Conservation (phyloP, 2,329 filamentous ascomycete genomes). For the Helminthosporium solani region DNA sequence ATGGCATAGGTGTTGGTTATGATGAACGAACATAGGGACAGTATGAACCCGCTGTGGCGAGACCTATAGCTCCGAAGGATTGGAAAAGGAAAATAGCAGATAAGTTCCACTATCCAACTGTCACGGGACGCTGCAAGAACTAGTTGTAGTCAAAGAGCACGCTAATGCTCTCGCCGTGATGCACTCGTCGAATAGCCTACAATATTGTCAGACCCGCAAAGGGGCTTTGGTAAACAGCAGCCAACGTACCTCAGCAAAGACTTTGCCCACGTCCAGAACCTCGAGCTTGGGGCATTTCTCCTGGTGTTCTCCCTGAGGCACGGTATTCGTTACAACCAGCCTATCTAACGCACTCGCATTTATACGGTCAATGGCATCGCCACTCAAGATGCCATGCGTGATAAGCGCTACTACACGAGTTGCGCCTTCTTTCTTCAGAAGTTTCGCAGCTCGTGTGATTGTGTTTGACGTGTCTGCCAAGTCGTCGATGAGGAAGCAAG, state of each 20-base stretch:
- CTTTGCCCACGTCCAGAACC: slow-evolving; percentile 81
- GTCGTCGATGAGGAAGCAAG: slow-evolving; percentile 91
- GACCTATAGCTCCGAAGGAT: not conserved
- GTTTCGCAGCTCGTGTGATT: slow-evolving; percentile 91
- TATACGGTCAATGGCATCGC: slow-evolving; percentile 90
- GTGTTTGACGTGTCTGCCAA: slow-evolving; percentile 95
- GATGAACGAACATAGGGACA: not conserved
- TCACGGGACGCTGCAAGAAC: not conserved
- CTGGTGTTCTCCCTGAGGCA: slow-evolving; percentile 82
- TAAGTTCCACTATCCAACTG: not conserved
- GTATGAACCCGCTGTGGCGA: not conserved
- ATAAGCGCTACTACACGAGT: slow-evolving; percentile 86
- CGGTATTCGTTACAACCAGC: slow-evolving; percentile 92
- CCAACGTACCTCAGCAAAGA: slow-evolving; percentile 77
- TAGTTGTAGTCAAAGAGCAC: slow-evolving; percentile 86
- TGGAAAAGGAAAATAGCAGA: not conserved
- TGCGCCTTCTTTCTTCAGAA: slow-evolving; percentile 93
- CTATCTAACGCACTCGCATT: slow-evolving; percentile 92
- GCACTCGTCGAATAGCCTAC: slow-evolving; percentile 84
- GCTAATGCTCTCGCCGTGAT: slow-evolving; percentile 97
- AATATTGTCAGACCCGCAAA: slow-evolving; percentile 18
- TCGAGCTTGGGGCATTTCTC: slow-evolving; percentile 81
- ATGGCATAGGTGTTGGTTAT: not conserved
- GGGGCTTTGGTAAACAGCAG: not conserved
- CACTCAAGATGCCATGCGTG: slow-evolving; percentile 92